Percentiles rank a stretch among this genome's conserved stretches.
phyloP scores from a whole-genome alignment of 306 rosid species.

The Oemleria cerasiformis region DNA sequence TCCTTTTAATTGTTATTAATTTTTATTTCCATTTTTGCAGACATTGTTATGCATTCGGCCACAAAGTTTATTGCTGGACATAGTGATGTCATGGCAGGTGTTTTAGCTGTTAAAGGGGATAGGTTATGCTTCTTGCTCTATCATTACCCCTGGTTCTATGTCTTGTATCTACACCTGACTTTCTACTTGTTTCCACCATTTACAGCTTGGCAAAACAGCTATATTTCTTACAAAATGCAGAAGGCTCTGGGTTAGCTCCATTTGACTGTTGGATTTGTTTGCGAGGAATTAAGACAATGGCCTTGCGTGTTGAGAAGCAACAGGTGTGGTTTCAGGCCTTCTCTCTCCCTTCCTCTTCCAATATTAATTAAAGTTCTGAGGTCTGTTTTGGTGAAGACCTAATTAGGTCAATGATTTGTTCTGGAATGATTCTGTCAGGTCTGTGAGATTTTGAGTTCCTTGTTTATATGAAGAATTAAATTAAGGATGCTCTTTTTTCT shows the following conservation, averaged over 20 bases:
- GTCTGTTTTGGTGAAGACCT: too few relatives aligned
- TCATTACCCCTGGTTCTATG: conserved; percentile 3
- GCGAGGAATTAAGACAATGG: conserved; percentile 89
- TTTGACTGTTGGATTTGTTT: conserved; percentile 87
- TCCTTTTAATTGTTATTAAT: conserved; percentile 6
- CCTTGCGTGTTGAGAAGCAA: conserved; percentile 85
- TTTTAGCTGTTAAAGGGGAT: conserved; percentile 80
- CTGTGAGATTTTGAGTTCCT: too few relatives aligned
- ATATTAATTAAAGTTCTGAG: too few relatives aligned
- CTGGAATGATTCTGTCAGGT: too few relatives aligned
- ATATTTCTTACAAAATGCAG: conserved; percentile 87
- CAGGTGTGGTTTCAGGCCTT: conserved; percentile 56
- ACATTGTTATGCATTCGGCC: conserved; percentile 91
- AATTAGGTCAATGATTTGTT: too few relatives aligned
- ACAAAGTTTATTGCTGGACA: conserved; percentile 94
- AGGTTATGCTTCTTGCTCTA: conserved; percentile 44
- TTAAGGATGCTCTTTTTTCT: too few relatives aligned
- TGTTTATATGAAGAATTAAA: too few relatives aligned
- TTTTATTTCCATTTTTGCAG: conserved; percentile 38
- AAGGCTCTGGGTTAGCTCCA: conserved; percentile 92
- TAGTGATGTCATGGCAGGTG: conserved; percentile 93
- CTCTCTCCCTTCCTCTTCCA: not conserved
- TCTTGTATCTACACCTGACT: not conserved
- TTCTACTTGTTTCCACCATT: conserved; percentile 19
- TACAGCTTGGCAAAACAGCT: conserved; percentile 75